Base-by-base conservation (phyloP, 2,329 filamentous ascomycete species). In the Claviceps quebecensis region DNA sequence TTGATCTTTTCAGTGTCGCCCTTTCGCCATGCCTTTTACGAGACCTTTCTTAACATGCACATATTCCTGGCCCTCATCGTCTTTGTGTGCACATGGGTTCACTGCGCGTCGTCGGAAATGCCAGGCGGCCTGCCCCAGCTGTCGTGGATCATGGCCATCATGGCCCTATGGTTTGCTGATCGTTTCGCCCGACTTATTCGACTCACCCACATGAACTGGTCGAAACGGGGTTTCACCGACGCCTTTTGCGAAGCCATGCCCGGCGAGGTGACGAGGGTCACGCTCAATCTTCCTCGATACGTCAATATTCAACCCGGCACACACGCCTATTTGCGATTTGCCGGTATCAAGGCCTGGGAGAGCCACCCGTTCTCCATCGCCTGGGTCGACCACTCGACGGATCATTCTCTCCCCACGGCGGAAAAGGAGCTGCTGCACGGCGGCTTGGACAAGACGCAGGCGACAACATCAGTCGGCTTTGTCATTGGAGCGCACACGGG, bases 11-110 rank as follows among this genome's bases (percentile, higher is more conserved):
- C 88, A 9, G 71, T 86, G 50, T 91, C 88, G 2, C 84, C 89
- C 0, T 63, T 98, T 49, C 83, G 93, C 55, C 91, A 96, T 67
- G 89, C 90, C 40, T 96, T 95, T 65, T 98, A 98, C 71, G 93
- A 98, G 70, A 94, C 88, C 1, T 98, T 98, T 70, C 77, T 97
- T 59, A 87, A 86, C 63, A 69, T 84, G 34, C 93, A 97, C 69
- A 89, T 95, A 58, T 66, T 86, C 39, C 70, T 95, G 48, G 88
- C 83, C 40, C 66, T 84, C 38, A 63, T 87, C 50, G 72, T 74
- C 47, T 77, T 96, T 48, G 72, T 78, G 52, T 83, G 82, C 60
- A 81, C 90, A 8, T 93, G 83, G 77, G 72, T 90, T 39, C 93
- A 97, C 70, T 81, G 87, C 60, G 73, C 79, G 45, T 72, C 86